These are phyloP conservation scores for Guadua angustifolia DNA, from an alignment of 176 grass and related monocot species.

Conservation along the genomic window DNA sequence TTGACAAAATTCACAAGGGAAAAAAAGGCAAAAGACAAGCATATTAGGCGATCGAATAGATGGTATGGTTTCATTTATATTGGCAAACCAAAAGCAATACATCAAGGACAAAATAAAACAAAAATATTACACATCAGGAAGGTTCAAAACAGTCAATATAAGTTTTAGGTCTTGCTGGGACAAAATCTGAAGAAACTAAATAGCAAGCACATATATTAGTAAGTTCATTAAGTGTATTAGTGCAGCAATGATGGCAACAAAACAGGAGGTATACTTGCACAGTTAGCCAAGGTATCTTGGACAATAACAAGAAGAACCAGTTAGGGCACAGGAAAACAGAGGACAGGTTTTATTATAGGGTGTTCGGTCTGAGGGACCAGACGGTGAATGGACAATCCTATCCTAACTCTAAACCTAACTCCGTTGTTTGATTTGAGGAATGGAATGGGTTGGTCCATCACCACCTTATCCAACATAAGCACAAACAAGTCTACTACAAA, in stretches of 20 bases:
- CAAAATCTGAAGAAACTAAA: neutral
- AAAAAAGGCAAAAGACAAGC: neutral
- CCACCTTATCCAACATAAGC: too few relatives aligned
- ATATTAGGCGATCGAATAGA: neutral
- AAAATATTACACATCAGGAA: neutral
- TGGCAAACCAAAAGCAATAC: neutral
- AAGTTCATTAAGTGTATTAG: too few relatives aligned
- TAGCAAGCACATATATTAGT: neutral
- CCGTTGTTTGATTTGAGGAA: too few relatives aligned
- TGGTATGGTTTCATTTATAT: neutral
- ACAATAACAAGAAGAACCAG: neutral
- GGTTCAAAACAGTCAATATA: too few relatives aligned
- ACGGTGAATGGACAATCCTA: too few relatives aligned
- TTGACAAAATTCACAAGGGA: neutral
- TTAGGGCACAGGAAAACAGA: neutral
- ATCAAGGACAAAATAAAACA: conserved; percentile 10
- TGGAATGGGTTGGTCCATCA: too few relatives aligned
- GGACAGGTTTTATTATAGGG: too few relatives aligned
- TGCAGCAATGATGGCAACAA: neutral
- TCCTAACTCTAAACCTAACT: too few relatives aligned
- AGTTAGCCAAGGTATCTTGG: neutral
- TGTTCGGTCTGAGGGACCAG: too few relatives aligned
- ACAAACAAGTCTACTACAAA: too few relatives aligned
- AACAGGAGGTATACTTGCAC: neutral
- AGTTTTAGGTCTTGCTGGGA: neutral